Base-by-base conservation (phyloP, 345 rosid genomes). In the Citrus mangshanensis region DNA sequence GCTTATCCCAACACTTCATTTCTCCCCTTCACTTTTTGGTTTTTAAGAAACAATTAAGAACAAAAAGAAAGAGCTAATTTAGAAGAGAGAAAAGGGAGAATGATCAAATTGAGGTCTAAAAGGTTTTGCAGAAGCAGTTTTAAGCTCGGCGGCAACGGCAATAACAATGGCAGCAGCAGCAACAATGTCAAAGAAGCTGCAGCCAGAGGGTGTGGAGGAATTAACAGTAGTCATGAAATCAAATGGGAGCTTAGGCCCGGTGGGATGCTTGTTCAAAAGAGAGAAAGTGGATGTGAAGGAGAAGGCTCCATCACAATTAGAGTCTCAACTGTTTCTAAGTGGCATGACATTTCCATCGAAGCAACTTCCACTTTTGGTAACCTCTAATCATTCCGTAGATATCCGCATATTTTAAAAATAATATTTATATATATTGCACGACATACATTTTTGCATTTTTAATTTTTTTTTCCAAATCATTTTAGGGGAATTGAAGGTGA, bases 181-280 rank as follows among this genome's bases (percentile, higher is more conserved):
- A 78, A 77, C 73, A 77, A 68, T 9, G 77, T 69, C 22, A 74
- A 56, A 69, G 82, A 80, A 40, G 83, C 76, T 62, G 81, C 54
- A 81, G 77, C 84, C 77, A 79, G 85, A 87, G 72, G 75, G 62
- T 82, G 70, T 58, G 82, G 81, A 75, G 78, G 67, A 62, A 80
- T 51, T 78, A 84, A 22, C 69, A 64, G 68, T 40, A 78, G 18
- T 67, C 75, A 81, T 42, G 97, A 93, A 73, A 89, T 91, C 83
- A 91, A 92, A 82, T 95, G 98, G 97, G 98, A 95, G 68, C 86
- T 92, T 35, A 83, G 95, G 80, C 97, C 97, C 38, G 98, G 98
- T 60, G 98, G 97, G 16, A 91, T 95, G 98, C 93, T 95, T 56
- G 98, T 95, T 81, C 98, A 95, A 51, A 93, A 89, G 85, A 89